Conservation (phyloP, 129 eudicot genomes). For the Arctium minus region DNA sequence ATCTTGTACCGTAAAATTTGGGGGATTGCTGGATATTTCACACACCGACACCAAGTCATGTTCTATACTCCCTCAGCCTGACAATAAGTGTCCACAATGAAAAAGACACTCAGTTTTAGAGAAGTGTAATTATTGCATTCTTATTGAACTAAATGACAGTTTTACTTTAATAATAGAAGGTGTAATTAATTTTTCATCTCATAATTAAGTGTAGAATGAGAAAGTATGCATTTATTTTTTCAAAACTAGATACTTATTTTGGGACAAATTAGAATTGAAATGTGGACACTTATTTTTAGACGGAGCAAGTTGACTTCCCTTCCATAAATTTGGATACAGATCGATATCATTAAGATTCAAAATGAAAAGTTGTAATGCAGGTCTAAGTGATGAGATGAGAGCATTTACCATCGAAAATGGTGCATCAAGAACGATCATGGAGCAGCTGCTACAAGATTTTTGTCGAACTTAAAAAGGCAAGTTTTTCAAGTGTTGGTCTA, state of each 20-base stretch:
- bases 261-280: neutral
- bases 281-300: neutral
- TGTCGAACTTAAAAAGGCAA: neutral
- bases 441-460: constrained; percentile 55
- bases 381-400: constrained; percentile 56
- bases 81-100: neutral
- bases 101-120: neutral
- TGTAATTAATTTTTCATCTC: no score
- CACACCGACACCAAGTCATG: neutral
- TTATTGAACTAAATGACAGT: no score
- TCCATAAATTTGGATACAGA: neutral
- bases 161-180: no score
- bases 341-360: neutral
- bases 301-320: neutral
- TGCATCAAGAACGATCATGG: constrained; percentile 52
- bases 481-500: neutral
- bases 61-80: neutral
- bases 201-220: no score
- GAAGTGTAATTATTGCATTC: neutral
- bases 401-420: constrained; percentile 38
- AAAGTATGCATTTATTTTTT: neutral
- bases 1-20: no score
- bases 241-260: neutral
- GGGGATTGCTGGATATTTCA: neutral
- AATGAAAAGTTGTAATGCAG: constrained; percentile 29